Evolutionary conservation across 2,329 filamentous ascomycete genomes (phyloP).

Genomic region (Curvularia sp.): DNA sequence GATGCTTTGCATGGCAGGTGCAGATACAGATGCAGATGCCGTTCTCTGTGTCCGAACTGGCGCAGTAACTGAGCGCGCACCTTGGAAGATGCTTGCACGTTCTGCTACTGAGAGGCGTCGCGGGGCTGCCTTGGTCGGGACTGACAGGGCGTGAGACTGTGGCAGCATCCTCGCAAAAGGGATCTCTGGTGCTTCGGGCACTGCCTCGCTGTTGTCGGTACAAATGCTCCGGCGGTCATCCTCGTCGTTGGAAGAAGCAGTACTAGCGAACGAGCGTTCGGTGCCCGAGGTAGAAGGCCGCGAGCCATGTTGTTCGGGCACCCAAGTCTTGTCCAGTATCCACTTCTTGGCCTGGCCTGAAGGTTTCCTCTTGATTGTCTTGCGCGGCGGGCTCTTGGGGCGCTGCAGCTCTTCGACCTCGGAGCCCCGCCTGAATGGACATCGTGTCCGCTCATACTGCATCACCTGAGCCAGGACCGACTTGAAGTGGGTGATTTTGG

Average conservation of each 20-base stretch:
- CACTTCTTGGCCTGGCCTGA: conserved; percentile 58
- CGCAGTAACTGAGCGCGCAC: conserved; percentile 38
- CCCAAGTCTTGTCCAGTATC: conserved; percentile 58
- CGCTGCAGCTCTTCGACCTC: conserved; percentile 75
- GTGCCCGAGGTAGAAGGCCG: conserved; percentile 41
- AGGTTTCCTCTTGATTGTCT: conserved; percentile 65
- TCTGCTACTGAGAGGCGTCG: conserved; percentile 41
- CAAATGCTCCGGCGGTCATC: conserved; percentile 46
- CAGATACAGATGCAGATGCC: conserved; percentile 24
- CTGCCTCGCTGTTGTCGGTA: conserved; percentile 41
- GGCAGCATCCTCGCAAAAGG: conserved; percentile 26
- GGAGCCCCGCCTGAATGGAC: conserved; percentile 82
- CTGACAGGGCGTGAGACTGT: conserved; percentile 20
- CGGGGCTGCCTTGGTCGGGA: conserved; percentile 14
- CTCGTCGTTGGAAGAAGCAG: conserved; percentile 44
- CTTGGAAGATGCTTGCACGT: conserved; percentile 43
- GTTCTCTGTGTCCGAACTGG: conserved; percentile 23
- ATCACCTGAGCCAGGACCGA: conserved; percentile 74
- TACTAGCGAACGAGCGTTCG: conserved; percentile 42
- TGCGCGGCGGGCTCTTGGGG: conserved; percentile 65
- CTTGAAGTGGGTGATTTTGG: conserved; percentile 71
- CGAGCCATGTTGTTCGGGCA: conserved; percentile 53
- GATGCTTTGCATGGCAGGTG: conserved; percentile 31
- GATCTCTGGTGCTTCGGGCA: conserved; percentile 32
- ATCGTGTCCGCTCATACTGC: conserved; percentile 86